Evolutionary conservation across 2,329 filamentous ascomycete genomes (phyloP).

Genomic region (Xylariaceae sp.): DNA sequence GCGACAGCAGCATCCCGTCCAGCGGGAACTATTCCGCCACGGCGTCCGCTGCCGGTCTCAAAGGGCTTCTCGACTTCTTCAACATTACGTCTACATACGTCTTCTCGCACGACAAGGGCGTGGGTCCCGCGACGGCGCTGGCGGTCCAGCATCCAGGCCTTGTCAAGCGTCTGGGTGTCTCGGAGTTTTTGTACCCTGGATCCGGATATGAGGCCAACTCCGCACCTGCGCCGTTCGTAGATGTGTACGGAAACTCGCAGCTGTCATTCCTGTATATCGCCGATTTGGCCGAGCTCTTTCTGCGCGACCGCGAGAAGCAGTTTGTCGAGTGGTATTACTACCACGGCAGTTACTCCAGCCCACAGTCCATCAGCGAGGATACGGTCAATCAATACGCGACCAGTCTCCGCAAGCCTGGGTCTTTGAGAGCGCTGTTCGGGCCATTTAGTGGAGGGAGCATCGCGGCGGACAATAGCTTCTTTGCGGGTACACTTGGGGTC

Average conservation of each 20-base stretch:
- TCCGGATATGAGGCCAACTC: conserved; percentile 37
- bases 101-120: conserved; percentile 46
- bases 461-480: conserved; percentile 36
- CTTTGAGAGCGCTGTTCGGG: conserved; percentile 39
- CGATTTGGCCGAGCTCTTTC: conserved; percentile 44
- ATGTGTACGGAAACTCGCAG: conserved; percentile 42
- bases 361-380: conserved; percentile 36
- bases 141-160: conserved; percentile 35
- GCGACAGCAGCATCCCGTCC: too few relatives aligned
- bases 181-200: conserved; percentile 42
- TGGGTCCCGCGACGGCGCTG: conserved; percentile 40
- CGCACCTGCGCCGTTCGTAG: conserved; percentile 33
- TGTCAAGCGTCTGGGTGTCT: conserved; percentile 35
- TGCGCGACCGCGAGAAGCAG: conserved; percentile 40
- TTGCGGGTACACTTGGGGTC: conserved; percentile 26
- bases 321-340: conserved; percentile 47
- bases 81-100: conserved; percentile 42
- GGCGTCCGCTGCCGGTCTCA: conserved; percentile 38
- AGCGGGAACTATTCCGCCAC: conserved; percentile 19
- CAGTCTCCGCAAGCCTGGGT: conserved; percentile 43
- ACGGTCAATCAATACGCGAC: conserved; percentile 38
- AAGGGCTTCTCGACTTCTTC: conserved; percentile 41
- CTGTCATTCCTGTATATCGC: conserved; percentile 46
- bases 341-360: conserved; percentile 42
- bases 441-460: conserved; percentile 35